Base-by-base conservation (phyloP, 805 yeast genomes). In the Wickerhamomyces chambardii region DNA sequence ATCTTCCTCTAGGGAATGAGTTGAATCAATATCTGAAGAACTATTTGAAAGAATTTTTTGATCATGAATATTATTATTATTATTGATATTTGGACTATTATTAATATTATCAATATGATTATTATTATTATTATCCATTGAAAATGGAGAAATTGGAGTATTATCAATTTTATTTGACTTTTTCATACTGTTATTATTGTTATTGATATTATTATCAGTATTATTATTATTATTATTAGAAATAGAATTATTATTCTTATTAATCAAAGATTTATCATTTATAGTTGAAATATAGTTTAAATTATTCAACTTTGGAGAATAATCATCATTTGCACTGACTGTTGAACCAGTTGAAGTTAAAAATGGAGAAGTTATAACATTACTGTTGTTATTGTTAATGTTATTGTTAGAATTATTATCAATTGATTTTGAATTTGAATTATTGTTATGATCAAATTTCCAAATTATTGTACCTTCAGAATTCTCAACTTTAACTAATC, bases 401-500 rank as follows among this genome's bases (percentile, higher is more conserved):
- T 16, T 28, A 25, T 18, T 29, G 12, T n/a, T 28, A 9, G 29
- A 30, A n/a, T 27, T 10, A 27, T 15, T 29, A 15, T 47, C 36
- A n/a, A n/a, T n/a, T n/a, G n/a, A n/a, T n/a, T n/a, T n/a, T n/a
- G 22, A 8, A 19, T 19, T 19, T 19, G 22, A 19, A 19, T 19
- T 10, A 29, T 71, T 75, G 17, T 70, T 24, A 14, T 24, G 27
- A 14, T 24, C 65, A 36, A 76, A 64, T 14, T 65, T 64, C 74
- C 80, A 76, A 37, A 72, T 77, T 14, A 75, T 63, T 41, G 72
- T 75, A 4, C 82, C 84, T 25, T 64, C 61, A 14, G 51, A 55
- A 45, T 72, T 73, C 33, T 67, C 69, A 41, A 66, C 61, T 4
- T 79, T 75, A n/a, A 71, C 53, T 31, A 73, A 58, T 35, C 70